A percentile compares a stretch with the other conserved stretches of the same genome.
phyloP scores from a whole-genome alignment of 2,329 filamentous ascomycete species.

The Talaromyces marneffei region DNA sequence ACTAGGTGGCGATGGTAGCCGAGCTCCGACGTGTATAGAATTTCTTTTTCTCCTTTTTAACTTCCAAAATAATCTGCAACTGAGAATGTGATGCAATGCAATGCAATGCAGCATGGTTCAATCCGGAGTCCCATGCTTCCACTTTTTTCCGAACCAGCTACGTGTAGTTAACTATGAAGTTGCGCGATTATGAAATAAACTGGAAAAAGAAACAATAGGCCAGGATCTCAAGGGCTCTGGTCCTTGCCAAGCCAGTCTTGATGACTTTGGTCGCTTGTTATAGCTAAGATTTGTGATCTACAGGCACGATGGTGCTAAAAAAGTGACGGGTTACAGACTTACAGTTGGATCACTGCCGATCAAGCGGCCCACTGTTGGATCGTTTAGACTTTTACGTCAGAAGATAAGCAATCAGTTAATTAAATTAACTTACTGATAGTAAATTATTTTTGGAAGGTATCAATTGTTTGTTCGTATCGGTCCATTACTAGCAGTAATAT shows the following conservation, averaged over 20 bases:
- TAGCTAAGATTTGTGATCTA: slow-evolving; percentile 6
- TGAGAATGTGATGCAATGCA: slow-evolving; percentile 4
- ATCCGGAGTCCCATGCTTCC: not conserved
- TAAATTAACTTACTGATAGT: not conserved
- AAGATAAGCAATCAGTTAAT: slow-evolving; percentile 7
- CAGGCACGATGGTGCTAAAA: slow-evolving; percentile 8
- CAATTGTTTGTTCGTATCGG: not conserved
- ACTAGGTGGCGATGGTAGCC: not conserved
- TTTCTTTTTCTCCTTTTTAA: not conserved
- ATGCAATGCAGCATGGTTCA: not conserved
- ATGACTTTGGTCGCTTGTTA: not conserved
- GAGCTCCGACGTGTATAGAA: not conserved
- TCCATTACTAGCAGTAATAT: not conserved
- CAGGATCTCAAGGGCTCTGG: not conserved
- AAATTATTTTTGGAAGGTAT: not conserved
- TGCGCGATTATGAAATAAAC: not conserved
- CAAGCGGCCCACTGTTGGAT: not conserved
- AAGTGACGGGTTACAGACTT: not conserved
- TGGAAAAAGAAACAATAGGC: not conserved
- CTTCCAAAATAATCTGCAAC: not conserved
- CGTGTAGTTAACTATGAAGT: not conserved
- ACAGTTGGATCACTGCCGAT: not conserved
- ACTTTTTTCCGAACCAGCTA: not conserved
- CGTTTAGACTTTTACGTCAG: not conserved
- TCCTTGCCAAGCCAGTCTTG: slow-evolving; percentile 1